phyloP scores from a whole-genome alignment of 2,329 filamentous ascomycete species.

The Diaporthe nobilis region DNA sequence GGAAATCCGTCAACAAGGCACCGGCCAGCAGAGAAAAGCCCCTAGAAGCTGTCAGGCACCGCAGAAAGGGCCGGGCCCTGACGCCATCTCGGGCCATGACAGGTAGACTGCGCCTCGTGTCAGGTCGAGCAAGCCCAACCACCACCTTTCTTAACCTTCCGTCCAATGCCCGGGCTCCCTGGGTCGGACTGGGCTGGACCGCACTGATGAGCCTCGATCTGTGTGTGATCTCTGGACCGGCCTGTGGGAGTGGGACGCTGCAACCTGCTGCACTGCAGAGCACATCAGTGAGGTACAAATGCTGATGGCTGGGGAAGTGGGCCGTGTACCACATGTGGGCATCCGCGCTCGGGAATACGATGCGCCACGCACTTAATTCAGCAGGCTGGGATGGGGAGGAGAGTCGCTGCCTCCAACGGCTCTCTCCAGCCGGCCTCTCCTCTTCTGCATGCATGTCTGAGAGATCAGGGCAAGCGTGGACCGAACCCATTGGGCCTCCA shows the following conservation, averaged over 20 bases:
- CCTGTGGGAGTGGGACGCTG: constrained; percentile 18
- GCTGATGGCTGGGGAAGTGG: constrained; percentile 41
- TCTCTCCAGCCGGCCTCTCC: constrained; percentile 45
- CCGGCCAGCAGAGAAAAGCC: not conserved
- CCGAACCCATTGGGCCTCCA: constrained; percentile 46
- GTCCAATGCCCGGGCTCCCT: constrained; percentile 8
- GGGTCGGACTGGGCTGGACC: not conserved
- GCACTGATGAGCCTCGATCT: constrained; percentile 35
- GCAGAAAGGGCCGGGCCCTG: not conserved
- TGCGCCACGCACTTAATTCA: constrained; percentile 17
- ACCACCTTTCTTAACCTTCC: constrained; percentile 35
- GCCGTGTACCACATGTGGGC: constrained; percentile 13
- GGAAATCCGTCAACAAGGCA: not conserved
- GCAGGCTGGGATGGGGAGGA: constrained; percentile 26
- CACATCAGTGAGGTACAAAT: constrained; percentile 15
- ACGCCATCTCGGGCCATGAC: constrained; percentile 5
- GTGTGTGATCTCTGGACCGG: constrained; percentile 15
- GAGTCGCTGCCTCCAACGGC: constrained; percentile 10
- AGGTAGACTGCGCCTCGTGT: constrained; percentile 23
- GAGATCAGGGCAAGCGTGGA: constrained; percentile 46
- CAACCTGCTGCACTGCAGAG: constrained; percentile 13
- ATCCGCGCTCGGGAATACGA: constrained; percentile 2
- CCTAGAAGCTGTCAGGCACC: constrained; percentile 25
- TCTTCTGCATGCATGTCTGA: constrained; percentile 35
- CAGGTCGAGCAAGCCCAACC: constrained; percentile 36